Evolutionary conservation across 768 basidiomycete genomes (phyloP), one percentile per base, ranked within the genome.

Genomic region (Lentinula detonsa): DNA sequence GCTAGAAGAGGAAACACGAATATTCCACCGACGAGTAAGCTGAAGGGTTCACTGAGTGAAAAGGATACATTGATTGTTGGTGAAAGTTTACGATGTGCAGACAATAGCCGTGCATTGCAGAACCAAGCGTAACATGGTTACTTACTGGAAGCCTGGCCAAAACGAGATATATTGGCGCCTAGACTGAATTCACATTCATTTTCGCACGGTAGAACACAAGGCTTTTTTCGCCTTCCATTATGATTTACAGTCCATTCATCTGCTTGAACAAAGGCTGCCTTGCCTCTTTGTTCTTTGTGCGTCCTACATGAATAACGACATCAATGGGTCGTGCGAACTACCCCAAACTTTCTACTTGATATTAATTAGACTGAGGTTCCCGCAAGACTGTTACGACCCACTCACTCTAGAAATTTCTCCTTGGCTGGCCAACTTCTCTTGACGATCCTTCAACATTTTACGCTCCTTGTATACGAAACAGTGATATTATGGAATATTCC

Each of bases 1-100:
- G 90, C 84, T 43, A 92, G 73, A 5, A 93, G 76, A 18, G 91
- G 89, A 67, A 93, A 91, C 50, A 82, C 86, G 74, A 90, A 91
- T 62, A 93, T 81, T 35, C 86, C 88, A n/a, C 90, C 90, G 0
- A 88, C 88, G 64, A 80, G 86, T 63, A 91, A 71, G n/a, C 90
- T 91, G 61, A 34, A 57, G n/a, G 45, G 33, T 40, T 16, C 40
- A 37, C 18, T 60, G n/a, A 39, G 58, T 33, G 18, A 16, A 31
- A 33, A 62, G 28, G 15, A 21, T 33, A 54, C 21, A 1, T 31
- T 23, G 18, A 45, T 28, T n/a, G 23, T 18, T 21, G 21, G 18
- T 21, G 13, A 21, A 15, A 11, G 16, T 63, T 62, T 39, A 67
- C 67, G 64, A 63, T 60, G 65, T 69, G 40, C 61, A 61, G 33